Evolutionary conservation across 306 rosid species (phyloP).

Genomic region (Hippophae tibetana): DNA sequence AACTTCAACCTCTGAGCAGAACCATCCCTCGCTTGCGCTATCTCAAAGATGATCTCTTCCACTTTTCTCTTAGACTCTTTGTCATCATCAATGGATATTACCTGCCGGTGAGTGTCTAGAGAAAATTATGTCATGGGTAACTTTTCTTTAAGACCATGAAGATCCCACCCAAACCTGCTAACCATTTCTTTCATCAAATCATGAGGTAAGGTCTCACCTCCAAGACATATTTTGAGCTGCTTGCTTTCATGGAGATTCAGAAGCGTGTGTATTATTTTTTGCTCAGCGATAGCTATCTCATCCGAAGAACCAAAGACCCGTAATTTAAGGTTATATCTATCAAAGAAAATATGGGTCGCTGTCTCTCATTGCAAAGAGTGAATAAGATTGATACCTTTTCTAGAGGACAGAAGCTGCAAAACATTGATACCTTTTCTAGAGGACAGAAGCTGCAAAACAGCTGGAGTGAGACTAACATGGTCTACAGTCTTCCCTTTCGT

Average conservation of each 20-base stretch:
- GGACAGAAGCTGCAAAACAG: conserved; percentile 48
- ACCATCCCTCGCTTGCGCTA: conserved; percentile 29
- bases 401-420: conserved; percentile 51
- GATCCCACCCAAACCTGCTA: conserved; percentile 72
- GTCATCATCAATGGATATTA: conserved; percentile 41
- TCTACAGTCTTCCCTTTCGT: conserved; percentile 57
- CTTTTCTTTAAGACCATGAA: conserved; percentile 55
- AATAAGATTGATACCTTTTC: conserved; percentile 55
- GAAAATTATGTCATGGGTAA: conserved; percentile 56
- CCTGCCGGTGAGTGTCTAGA: conserved; percentile 50
- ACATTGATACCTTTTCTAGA: conserved; percentile 57
- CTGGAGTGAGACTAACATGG: conserved; percentile 51
- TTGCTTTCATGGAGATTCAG: conserved; percentile 51
- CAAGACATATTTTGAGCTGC: conserved; percentile 58
- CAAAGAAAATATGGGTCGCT: conserved; percentile 53
- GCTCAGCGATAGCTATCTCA: conserved; percentile 41
- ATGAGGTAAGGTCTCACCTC: conserved; percentile 57
- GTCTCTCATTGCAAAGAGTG: conserved; percentile 54
- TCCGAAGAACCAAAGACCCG: conserved; percentile 56
- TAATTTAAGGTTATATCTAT: conserved; percentile 43
- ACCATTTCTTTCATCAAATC: conserved; percentile 81
- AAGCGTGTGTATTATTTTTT: conserved; percentile 54
- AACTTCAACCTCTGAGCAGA: conserved; percentile 25
- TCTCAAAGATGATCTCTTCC: conserved; percentile 44
- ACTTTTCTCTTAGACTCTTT: conserved; percentile 64